Percentiles rank a stretch among this genome's conserved stretches.
Evolutionary conservation across 2,329 filamentous ascomycete species (phyloP).

Genomic region (Exophiala spinifera): DNA sequence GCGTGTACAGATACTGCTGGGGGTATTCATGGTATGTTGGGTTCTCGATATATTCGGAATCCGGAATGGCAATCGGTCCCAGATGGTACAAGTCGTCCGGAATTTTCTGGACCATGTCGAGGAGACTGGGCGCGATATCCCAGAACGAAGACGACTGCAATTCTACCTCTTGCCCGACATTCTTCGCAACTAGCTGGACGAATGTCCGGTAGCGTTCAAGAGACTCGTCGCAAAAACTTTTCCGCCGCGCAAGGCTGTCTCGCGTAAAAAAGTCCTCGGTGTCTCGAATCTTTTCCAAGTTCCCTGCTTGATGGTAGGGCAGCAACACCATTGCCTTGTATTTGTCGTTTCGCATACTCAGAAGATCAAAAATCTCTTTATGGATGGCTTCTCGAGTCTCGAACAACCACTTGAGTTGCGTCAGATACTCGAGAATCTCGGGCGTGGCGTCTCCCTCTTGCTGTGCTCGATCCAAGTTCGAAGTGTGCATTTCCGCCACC

Average conservation of each 20-base stretch:
- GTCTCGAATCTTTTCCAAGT: conserved; percentile 73
- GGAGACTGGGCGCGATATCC: conserved; percentile 88
- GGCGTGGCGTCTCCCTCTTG: conserved; percentile 95
- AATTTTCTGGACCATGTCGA: conserved; percentile 68
- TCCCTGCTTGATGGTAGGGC: conserved; percentile 71
- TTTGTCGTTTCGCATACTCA: conserved; percentile 79
- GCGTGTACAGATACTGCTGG: conserved; percentile 82
- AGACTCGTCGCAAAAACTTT: conserved; percentile 68
- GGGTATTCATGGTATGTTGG: conserved; percentile 76
- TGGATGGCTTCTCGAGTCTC: conserved; percentile 87
- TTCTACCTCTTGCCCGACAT: conserved; percentile 83
- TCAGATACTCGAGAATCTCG: conserved; percentile 89
- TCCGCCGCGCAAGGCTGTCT: conserved; percentile 70
- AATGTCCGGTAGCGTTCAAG: conserved; percentile 73
- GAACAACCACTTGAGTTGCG: conserved; percentile 93
- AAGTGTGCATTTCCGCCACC: conserved; percentile 65
- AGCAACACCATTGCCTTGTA: conserved; percentile 81
- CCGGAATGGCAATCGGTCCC: conserved; percentile 67
- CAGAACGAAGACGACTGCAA: conserved; percentile 92
- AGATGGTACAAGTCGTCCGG: conserved; percentile 31
- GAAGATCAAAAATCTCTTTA: conserved; percentile 77
- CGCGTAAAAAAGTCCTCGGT: conserved; percentile 78
- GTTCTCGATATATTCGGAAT: conserved; percentile 79
- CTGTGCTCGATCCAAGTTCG: conserved; percentile 77
- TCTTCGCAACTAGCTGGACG: conserved; percentile 73